A percentile compares a stretch with the other conserved stretches of the same genome.
phyloP scores from a whole-genome alignment of 805 yeast species.

The Nakazawaea ishiwadae region DNA sequence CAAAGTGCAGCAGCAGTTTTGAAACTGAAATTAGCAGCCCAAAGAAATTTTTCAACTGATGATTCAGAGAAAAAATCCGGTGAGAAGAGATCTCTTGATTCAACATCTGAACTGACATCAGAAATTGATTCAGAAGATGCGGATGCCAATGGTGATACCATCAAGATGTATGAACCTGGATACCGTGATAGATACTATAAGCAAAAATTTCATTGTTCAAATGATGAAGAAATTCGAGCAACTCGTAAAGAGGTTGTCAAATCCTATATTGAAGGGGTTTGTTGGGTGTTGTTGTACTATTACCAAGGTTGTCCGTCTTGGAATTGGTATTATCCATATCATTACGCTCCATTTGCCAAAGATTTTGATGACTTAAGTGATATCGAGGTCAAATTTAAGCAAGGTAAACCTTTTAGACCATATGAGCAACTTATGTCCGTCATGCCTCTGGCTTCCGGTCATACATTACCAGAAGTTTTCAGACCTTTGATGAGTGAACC shows the following conservation, averaged over 20 bases:
- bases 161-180: constrained; percentile 83
- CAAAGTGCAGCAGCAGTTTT: constrained; percentile 43
- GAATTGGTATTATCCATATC: constrained; percentile 97
- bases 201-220: constrained; percentile 59
- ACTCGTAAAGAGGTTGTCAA: constrained; percentile 57
- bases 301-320: constrained; percentile 98
- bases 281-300: constrained; percentile 94
- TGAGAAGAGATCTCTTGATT: constrained; percentile 19
- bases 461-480: constrained; percentile 76
- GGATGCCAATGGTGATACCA: constrained; percentile 42
- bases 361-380: constrained; percentile 63
- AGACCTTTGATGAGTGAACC: constrained; percentile 76
- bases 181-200: constrained; percentile 77
- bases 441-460: constrained; percentile 89
- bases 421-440: constrained; percentile 94
- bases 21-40: constrained; percentile 28
- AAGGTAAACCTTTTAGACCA: constrained; percentile 82
- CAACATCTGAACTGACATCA: constrained; percentile 19
- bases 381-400: constrained; percentile 51
- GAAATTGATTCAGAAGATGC: constrained; percentile 32
- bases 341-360: constrained; percentile 95
- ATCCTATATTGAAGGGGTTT: constrained; percentile 86
- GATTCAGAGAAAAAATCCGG: constrained; percentile 22
- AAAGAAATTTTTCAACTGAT: constrained; percentile 20
- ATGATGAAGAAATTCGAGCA: constrained; percentile 48